Percentiles rank a stretch among this genome's conserved stretches.
Evolutionary conservation across 352 stramenopile species (phyloP).

Genomic region (Phytophthora idaei): DNA sequence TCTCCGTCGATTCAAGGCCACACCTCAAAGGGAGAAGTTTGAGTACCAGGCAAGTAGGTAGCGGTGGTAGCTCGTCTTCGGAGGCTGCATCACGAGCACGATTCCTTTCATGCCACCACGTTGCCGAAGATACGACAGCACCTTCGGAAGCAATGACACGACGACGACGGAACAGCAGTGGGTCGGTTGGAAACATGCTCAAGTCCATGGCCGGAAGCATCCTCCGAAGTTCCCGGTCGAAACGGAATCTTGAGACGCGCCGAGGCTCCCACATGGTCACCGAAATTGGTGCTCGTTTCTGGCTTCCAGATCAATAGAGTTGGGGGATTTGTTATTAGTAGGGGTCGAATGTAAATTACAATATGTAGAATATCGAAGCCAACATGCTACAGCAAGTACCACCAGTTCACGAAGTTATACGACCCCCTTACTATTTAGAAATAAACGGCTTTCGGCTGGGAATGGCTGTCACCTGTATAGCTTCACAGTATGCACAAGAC

Average conservation of each 20-base stretch:
- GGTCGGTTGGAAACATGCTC: slow-evolving; percentile 64
- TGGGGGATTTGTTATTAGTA: background rate
- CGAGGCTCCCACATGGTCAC: slow-evolving; percentile 52
- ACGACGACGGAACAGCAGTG: slow-evolving; percentile 48
- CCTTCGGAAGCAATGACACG: slow-evolving; percentile 7
- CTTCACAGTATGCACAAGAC: slow-evolving; percentile 18
- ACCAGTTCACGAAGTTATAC: slow-evolving; percentile 8
- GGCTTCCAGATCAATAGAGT: slow-evolving; percentile 15
- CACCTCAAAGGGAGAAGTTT: slow-evolving; percentile 47
- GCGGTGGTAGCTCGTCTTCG: slow-evolving; percentile 52
- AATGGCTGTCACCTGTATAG: slow-evolving; percentile 7
- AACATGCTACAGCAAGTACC: no score
- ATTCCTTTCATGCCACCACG: slow-evolving; percentile 15
- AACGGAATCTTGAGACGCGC: slow-evolving; percentile 38
- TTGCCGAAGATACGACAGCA: slow-evolving; percentile 17
- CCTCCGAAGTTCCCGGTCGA: slow-evolving; percentile 45
- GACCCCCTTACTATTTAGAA: slow-evolving; percentile 35
- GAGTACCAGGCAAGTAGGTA: slow-evolving; percentile 41
- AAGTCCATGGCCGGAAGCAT: slow-evolving; percentile 59
- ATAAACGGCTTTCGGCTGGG: slow-evolving; percentile 21
- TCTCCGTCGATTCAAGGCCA: slow-evolving; percentile 60
- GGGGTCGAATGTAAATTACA: background rate
- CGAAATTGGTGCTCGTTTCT: slow-evolving; percentile 39
- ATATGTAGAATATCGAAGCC: background rate
- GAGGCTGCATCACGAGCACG: slow-evolving; percentile 21